A percentile compares a stretch with the other conserved stretches of the same genome.
Conservation (phyloP, 2,329 filamentous ascomycete species). For the Penicillium brasilianum region DNA sequence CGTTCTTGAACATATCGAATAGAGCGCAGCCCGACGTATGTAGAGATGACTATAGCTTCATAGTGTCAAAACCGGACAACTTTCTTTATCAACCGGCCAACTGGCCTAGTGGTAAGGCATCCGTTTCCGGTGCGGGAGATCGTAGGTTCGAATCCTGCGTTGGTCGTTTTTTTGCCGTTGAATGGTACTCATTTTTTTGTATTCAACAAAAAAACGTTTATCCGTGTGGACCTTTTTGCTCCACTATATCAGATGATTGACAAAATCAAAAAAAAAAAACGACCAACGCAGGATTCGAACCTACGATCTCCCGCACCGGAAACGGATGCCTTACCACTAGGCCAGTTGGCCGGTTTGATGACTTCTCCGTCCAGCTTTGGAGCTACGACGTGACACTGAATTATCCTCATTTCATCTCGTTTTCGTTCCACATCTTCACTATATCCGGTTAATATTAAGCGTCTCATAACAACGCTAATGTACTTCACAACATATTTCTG, state of each 20-base stretch:
- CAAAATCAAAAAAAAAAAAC: constrained; percentile 23
- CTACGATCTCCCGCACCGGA: constrained; percentile 38
- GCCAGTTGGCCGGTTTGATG: constrained; percentile 30
- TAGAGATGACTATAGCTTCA: neutral
- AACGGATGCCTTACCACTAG: constrained; percentile 39
- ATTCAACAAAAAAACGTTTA: no score
- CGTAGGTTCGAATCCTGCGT: constrained; percentile 39
- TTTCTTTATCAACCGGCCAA: constrained; percentile 24
- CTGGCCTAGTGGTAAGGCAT: constrained; percentile 39
- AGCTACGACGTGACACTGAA: neutral
- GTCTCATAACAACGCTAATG: no score
- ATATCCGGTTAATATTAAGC: neutral
- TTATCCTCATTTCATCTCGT: neutral
- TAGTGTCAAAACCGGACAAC: neutral
- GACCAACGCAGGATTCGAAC: constrained; percentile 39
- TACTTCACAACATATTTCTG: no score
- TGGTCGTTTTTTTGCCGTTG: constrained; percentile 28
- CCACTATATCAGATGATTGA: no score
- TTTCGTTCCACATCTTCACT: neutral
- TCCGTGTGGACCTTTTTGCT: no score
- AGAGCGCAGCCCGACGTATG: neutral
- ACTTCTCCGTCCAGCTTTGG: fast-evolving
- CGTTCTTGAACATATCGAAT: no score
- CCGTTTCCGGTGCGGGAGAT: constrained; percentile 38
- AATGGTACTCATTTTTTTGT: no score